Conservation (phyloP, 2,329 filamentous ascomycete species). For the Aureobasidium pullulans region DNA sequence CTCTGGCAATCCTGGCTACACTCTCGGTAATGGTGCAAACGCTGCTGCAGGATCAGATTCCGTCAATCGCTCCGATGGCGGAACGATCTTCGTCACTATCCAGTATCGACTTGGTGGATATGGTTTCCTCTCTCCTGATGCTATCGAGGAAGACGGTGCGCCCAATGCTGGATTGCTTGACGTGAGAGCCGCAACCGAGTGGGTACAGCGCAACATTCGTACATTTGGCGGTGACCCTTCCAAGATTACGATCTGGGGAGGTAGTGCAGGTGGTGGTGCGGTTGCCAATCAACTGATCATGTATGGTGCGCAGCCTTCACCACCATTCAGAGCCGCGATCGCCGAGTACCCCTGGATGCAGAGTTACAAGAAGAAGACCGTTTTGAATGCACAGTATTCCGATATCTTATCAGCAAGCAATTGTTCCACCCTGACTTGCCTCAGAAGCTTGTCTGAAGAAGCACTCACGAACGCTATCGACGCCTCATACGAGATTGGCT, state of each 20-base stretch:
- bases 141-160: slow-evolving; percentile 21
- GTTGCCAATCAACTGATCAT: slow-evolving; percentile 30
- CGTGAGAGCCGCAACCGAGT: slow-evolving; percentile 30
- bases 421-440: slow-evolving; percentile 26
- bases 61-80: slow-evolving; percentile 17
- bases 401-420: slow-evolving; percentile 23
- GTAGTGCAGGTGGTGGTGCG: slow-evolving; percentile 25
- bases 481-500: slow-evolving; percentile 19
- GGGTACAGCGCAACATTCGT: slow-evolving; percentile 31
- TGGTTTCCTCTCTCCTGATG: slow-evolving; percentile 17
- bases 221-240: slow-evolving; percentile 30
- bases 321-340: slow-evolving; percentile 38
- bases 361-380: slow-evolving; percentile 23
- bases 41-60: slow-evolving; percentile 11
- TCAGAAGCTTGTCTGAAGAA: slow-evolving; percentile 18
- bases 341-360: slow-evolving; percentile 23
- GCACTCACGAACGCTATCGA: slow-evolving; percentile 20
- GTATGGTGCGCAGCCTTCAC: slow-evolving; percentile 30
- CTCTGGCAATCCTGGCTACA: too few relatives aligned
- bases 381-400: slow-evolving; percentile 26
- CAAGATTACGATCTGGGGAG: slow-evolving; percentile 30
- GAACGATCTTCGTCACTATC: slow-evolving; percentile 24
- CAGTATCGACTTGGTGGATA: slow-evolving; percentile 27
- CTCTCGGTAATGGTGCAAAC: too few relatives aligned
- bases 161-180: slow-evolving; percentile 32